phyloP scores from a whole-genome alignment of 169 alveolate genomes.

The Cryptosporidium sp. region DNA sequence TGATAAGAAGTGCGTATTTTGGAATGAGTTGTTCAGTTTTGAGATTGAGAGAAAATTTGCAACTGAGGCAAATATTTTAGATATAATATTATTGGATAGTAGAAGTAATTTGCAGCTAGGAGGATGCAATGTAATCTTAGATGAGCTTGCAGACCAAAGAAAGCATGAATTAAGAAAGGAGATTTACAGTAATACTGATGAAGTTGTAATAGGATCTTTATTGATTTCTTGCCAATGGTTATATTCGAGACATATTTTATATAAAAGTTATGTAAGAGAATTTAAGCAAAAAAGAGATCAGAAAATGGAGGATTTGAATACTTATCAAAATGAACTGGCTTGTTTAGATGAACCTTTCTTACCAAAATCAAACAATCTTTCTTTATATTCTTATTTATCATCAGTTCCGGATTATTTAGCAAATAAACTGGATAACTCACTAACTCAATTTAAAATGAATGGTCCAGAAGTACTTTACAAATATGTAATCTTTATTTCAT shows the following conservation, averaged over 20 bases:
- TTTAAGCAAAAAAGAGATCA: conserved; percentile 70
- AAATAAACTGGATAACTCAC: conserved; percentile 23
- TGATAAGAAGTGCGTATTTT: conserved; percentile 43
- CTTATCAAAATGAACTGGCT: conserved; percentile 45
- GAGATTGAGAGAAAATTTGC: conserved; percentile 46
- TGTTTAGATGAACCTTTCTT: conserved; percentile 63
- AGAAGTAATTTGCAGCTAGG: conserved; percentile 24
- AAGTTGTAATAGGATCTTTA: conserved; percentile 13
- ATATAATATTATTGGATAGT: conserved; percentile 24
- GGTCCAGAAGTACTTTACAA: conserved; percentile 43
- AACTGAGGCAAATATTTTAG: conserved; percentile 2
- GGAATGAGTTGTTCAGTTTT: conserved; percentile 74
- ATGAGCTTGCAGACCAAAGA: conserved; percentile 73
- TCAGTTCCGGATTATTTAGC: conserved; percentile 58
- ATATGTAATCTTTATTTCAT: conserved; percentile 62
- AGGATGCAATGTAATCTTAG: conserved; percentile 39
- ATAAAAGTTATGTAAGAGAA: conserved; percentile 61
- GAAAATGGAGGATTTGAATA: conserved; percentile 46
- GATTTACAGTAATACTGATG: conserved; percentile 15
- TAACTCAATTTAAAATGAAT: conserved; percentile 42
- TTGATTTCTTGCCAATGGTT: conserved; percentile 69
- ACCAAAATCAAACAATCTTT: conserved; percentile 20
- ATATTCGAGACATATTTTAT: conserved; percentile 51
- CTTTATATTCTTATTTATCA: conserved; percentile 19
- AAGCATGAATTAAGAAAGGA: conserved; percentile 55